phyloP scores from a whole-genome alignment of 139 green algal genomes.

The Asterochloris sp. region DNA sequence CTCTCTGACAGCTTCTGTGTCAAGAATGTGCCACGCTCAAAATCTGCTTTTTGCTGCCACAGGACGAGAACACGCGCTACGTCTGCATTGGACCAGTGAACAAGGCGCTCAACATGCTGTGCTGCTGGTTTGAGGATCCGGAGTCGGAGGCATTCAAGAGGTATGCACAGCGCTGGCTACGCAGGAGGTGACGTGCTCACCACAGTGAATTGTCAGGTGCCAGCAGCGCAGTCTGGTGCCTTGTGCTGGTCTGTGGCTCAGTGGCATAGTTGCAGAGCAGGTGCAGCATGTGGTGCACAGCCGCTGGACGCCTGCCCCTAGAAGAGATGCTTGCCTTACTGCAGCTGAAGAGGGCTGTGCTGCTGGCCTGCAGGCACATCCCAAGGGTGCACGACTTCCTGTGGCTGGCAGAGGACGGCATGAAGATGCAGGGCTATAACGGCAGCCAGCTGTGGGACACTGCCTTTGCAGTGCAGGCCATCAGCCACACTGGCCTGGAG shows the following conservation, averaged over 20 bases:
- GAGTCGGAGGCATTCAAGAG: constrained; percentile 68
- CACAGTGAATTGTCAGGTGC: no score
- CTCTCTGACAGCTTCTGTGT: not conserved
- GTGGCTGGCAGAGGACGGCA: constrained; percentile 97
- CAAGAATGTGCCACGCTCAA: not conserved
- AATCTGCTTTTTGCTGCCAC: not conserved
- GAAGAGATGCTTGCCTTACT: no score
- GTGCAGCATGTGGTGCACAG: no score
- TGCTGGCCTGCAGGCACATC: constrained; percentile 64
- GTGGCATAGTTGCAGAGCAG: no score
- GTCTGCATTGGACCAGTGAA: constrained; percentile 98
- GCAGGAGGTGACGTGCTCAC: no score
- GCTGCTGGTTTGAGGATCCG: constrained; percentile 92
- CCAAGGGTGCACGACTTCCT: constrained; percentile 88
- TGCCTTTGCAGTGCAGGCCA: constrained; percentile 89
- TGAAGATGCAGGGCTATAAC: constrained; percentile 99
- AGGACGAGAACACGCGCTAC: constrained; percentile 98
- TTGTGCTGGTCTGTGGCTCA: not conserved
- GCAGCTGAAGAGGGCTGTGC: no score
- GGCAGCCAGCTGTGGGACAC: constrained; percentile 97
- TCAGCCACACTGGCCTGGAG: constrained; percentile 42
- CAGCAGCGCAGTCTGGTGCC: not conserved
- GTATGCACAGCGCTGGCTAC: not conserved
- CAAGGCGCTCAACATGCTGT: constrained; percentile 98
- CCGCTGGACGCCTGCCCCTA: no score